Evolutionary conservation across 257 asterid genomes (phyloP), one percentile per base, ranked within the genome.

Genomic region (Gentiana macrophylla): DNA sequence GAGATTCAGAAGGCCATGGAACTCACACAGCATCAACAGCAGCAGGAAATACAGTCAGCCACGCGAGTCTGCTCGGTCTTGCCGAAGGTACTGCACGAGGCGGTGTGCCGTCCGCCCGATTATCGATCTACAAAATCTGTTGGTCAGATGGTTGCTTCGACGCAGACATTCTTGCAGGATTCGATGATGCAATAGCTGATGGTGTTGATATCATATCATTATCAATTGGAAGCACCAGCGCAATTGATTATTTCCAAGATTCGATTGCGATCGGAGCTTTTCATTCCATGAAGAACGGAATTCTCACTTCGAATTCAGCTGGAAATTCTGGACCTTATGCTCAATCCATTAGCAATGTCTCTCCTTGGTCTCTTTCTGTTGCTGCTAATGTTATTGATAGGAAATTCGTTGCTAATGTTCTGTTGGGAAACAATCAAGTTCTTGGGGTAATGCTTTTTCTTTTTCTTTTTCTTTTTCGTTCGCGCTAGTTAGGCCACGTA

Each of bases 21-120:
- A 37, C 75, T 11, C 97, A 86, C 77, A 90, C 96, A 0, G 67
- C 84, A 8, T 89, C 97, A 9, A 86, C 96, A 0, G 90, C 93
- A 0, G 97, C 60, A 8, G 97, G 96, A 0, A 80, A 72, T 80
- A 70, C 77, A 13, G 96, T 90, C 50, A 59, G 68, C 0, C 76
- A 82, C 1, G 95, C 84, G 0, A 79, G 53, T n/a, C 56, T 86
- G 0, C 65, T 77, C 1, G 94, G 94, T 0, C 8, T 52, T 5
- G 80, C 64, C 2, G 67, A 73, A 0, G 97, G 97, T 11, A 90
- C 94, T 0, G 89, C 83, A 0, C 86, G 80, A 62, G 97, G 94
- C 0, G 97, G 97, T 4, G 75, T 94, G 0, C 97, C 97, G 0
- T 50, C 8, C 12, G 84, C 96, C 11, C 72, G 94, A 34, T 93